A percentile compares a stretch with the other conserved stretches of the same genome.
phyloP scores from a whole-genome alignment of 495 filamentous ascomycete genomes.

The Tuber aestivum region DNA sequence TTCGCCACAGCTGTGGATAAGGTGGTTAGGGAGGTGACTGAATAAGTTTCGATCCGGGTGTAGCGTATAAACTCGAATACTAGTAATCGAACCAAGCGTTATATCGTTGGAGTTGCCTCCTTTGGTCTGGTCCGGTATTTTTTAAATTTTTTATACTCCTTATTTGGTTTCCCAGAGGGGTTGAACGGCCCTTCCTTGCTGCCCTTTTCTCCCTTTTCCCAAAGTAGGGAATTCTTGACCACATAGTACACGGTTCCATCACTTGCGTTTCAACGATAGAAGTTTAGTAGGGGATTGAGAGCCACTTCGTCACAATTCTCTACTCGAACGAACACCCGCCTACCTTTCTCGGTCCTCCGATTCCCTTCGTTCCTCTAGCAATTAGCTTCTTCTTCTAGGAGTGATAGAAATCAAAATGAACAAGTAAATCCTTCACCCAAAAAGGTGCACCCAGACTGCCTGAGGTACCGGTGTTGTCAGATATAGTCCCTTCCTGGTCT shows the following conservation, averaged over 20 bases:
- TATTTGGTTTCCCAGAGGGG: background rate
- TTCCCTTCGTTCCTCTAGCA: background rate
- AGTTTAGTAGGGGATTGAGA: background rate
- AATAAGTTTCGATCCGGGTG: background rate
- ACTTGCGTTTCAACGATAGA: background rate
- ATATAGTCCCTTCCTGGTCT: too few species aligned
- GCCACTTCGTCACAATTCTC: background rate
- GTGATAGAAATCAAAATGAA: background rate
- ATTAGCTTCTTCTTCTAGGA: background rate
- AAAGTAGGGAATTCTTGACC: background rate
- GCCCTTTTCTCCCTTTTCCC: background rate
- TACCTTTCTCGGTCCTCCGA: background rate
- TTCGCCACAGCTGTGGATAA: conserved; percentile 82
- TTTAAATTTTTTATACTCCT: too few species aligned
- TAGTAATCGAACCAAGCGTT: background rate
- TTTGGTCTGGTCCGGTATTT: background rate
- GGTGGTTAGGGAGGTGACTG: conserved; percentile 57
- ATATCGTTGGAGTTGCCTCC: background rate
- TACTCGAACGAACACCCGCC: background rate
- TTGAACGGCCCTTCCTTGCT: background rate
- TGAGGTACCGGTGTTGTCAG: background rate
- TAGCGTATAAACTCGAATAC: background rate
- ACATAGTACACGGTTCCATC: too few species aligned
- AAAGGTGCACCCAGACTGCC: background rate
- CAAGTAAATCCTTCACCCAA: conserved; percentile 3